Conservation (phyloP, 2,329 filamentous ascomycete species). For the Alternaria panax region DNA sequence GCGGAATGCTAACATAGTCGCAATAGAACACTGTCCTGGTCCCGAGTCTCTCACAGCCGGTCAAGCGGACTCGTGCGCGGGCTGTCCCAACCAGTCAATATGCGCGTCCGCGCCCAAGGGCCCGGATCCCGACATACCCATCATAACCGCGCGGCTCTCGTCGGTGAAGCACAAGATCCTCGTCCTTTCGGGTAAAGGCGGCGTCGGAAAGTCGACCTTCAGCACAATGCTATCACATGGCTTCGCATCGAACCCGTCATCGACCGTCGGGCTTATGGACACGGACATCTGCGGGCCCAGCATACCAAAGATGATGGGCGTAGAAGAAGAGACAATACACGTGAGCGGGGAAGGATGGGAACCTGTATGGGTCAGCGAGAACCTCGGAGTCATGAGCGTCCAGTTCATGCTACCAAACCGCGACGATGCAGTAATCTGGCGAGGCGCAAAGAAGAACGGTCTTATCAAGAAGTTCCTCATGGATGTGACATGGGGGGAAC, state of each 20-base stretch:
- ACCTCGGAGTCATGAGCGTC: slow-evolving; percentile 94
- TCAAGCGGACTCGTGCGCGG: slow-evolving; percentile 81
- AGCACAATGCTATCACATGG: slow-evolving; percentile 87
- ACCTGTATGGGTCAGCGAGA: slow-evolving; percentile 94
- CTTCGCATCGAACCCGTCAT: slow-evolving; percentile 81
- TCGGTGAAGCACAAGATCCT: slow-evolving; percentile 91
- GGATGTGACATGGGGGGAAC: slow-evolving; percentile 95
- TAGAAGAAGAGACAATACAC: slow-evolving; percentile 92
- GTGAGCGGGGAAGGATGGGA: slow-evolving; percentile 89
- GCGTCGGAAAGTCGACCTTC: slow-evolving; percentile 96
- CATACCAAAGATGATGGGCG: slow-evolving; percentile 99
- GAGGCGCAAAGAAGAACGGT: slow-evolving; percentile 97
- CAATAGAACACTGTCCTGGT: slow-evolving; percentile 85
- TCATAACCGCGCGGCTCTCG: slow-evolving; percentile 83
- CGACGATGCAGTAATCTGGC: slow-evolving; percentile 97
- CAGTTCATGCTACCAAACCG: slow-evolving; percentile 97
- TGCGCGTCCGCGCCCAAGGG: slow-evolving; percentile 95
- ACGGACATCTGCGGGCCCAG: slow-evolving; percentile 96
- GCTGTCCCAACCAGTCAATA: slow-evolving; percentile 94
- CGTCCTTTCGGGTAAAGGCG: slow-evolving; percentile 91
- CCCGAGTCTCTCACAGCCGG: slow-evolving; percentile 77
- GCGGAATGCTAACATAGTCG: slow-evolving; percentile 4
- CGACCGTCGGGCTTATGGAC: slow-evolving; percentile 92
- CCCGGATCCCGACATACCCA: slow-evolving; percentile 89
- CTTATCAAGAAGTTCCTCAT: slow-evolving; percentile 98